phyloP scores from a whole-genome alignment of 345 rosid genomes.

The Populus simonii region DNA sequence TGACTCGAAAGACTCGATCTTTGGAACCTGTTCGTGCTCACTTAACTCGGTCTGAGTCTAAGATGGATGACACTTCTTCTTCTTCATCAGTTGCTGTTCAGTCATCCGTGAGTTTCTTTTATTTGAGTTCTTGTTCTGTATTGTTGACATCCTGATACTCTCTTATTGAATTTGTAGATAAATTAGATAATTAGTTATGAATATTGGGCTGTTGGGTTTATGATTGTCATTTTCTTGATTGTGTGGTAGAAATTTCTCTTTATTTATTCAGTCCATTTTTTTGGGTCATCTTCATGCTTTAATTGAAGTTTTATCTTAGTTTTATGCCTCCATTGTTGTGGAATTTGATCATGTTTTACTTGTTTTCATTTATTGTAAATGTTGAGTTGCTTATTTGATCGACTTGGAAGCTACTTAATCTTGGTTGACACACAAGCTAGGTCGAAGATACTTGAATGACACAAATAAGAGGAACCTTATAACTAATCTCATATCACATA shows the following conservation, averaged over 20 bases:
- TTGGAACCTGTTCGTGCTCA: constrained; percentile 34
- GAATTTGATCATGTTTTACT: not conserved
- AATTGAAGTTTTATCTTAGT: too few species aligned
- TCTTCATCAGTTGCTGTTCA: constrained; percentile 41
- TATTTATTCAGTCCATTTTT: not conserved
- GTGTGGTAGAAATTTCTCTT: not conserved
- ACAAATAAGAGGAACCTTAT: not conserved
- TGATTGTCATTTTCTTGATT: not conserved
- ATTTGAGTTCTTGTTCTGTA: not conserved
- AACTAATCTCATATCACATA: not conserved
- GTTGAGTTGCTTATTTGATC: not conserved
- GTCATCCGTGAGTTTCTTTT: constrained; percentile 55
- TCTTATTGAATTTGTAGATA: not conserved
- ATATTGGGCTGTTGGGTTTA: not conserved
- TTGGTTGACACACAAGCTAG: too few species aligned
- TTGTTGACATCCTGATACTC: not conserved
- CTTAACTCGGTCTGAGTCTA: constrained; percentile 46
- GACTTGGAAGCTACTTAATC: too few species aligned
- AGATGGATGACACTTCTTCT: constrained; percentile 40
- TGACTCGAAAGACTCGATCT: constrained; percentile 25
- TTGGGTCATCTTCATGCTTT: too few species aligned
- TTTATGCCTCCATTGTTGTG: too few species aligned
- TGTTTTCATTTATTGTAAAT: not conserved
- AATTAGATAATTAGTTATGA: not conserved
- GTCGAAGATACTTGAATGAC: too few species aligned